phyloP scores from a whole-genome alignment of 2,329 filamentous ascomycete genomes.

The Apiospora kogelbergensis region DNA sequence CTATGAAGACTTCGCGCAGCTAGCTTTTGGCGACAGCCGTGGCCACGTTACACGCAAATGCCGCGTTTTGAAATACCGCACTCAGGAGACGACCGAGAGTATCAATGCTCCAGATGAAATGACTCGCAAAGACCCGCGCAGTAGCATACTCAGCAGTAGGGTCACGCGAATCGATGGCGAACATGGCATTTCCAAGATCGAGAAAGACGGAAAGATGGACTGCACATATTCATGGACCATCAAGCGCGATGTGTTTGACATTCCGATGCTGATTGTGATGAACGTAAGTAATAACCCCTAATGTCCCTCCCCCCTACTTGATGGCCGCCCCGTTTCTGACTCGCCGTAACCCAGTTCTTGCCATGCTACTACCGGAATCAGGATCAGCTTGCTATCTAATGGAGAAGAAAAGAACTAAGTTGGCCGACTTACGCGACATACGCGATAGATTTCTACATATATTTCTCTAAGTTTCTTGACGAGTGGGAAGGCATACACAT shows the following conservation, averaged over 20 bases:
- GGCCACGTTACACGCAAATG: conserved; percentile 82
- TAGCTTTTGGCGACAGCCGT: conserved; percentile 88
- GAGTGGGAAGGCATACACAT: conserved; percentile 4
- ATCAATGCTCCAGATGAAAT: conserved; percentile 38
- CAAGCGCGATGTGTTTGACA: conserved; percentile 95
- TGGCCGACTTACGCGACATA: conserved; percentile 17
- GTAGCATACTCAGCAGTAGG: conserved; percentile 56
- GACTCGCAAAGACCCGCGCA: conserved; percentile 46
- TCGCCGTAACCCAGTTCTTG: conserved; percentile 45
- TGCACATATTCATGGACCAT: conserved; percentile 98
- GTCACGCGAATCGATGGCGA: conserved; percentile 68
- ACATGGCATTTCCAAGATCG: conserved; percentile 78
- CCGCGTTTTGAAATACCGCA: conserved; percentile 86
- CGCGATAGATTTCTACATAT: conserved; percentile 15
- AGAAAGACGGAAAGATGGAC: conserved; percentile 86
- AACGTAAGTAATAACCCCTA: conserved; percentile 67
- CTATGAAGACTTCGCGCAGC: conserved; percentile 90
- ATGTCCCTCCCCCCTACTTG: background rate
- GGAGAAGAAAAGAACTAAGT: background rate
- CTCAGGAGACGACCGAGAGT: conserved; percentile 55
- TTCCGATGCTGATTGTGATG: conserved; percentile 97
- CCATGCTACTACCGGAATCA: conserved; percentile 61
- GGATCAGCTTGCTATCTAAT: conserved; percentile 56
- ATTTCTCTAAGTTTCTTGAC: conserved; percentile 3
- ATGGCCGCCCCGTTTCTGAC: background rate